Evolutionary conservation across 1,284 basidiomycete species (phyloP).

Genomic region (Microbotryum violaceum): DNA sequence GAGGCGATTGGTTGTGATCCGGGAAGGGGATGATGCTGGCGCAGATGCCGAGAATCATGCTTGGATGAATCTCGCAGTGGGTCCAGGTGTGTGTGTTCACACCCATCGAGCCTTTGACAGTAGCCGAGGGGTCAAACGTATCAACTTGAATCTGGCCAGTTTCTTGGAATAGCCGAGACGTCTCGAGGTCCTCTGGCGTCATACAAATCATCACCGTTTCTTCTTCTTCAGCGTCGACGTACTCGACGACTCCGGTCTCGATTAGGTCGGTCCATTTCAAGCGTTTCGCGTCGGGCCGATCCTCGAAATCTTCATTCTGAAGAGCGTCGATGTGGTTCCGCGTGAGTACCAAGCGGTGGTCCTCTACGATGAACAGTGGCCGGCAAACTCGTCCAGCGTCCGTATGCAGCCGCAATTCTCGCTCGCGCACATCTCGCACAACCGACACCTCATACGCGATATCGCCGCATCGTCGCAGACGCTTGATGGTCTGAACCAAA

Average conservation of each 20-base stretch:
- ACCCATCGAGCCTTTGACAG: conserved; percentile 37
- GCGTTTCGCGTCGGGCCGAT: conserved; percentile 45
- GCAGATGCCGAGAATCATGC: conserved; percentile 97
- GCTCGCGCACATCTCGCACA: conserved; percentile 92
- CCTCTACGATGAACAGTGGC: conserved; percentile 91
- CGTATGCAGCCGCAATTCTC: conserved; percentile 88
- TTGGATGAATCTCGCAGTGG: conserved; percentile 98
- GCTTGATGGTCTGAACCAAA: conserved; percentile 85
- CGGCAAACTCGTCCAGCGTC: conserved; percentile 95
- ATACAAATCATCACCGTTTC: conserved; percentile 99
- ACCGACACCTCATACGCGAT: conserved; percentile 94
- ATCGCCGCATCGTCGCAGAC: conserved; percentile 86
- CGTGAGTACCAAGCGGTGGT: conserved; percentile 66
- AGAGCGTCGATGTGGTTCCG: conserved; percentile 79
- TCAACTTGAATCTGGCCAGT: conserved; percentile 47
- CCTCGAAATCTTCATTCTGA: conserved; percentile 46
- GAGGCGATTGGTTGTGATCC: conserved; percentile 98
- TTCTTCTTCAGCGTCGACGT: conserved; percentile 97
- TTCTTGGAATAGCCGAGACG: conserved; percentile 54
- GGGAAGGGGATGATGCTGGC: conserved; percentile 99
- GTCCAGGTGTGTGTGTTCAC: conserved; percentile 71
- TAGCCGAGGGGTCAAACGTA: conserved; percentile 48
- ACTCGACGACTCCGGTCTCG: conserved; percentile 81
- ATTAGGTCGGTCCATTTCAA: conserved; percentile 79
- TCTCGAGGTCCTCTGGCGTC: conserved; percentile 91